Percentiles rank a stretch among this genome's conserved stretches.
Evolutionary conservation across 805 yeast genomes (phyloP).

Genomic region (Candida khao-thaluensis): DNA sequence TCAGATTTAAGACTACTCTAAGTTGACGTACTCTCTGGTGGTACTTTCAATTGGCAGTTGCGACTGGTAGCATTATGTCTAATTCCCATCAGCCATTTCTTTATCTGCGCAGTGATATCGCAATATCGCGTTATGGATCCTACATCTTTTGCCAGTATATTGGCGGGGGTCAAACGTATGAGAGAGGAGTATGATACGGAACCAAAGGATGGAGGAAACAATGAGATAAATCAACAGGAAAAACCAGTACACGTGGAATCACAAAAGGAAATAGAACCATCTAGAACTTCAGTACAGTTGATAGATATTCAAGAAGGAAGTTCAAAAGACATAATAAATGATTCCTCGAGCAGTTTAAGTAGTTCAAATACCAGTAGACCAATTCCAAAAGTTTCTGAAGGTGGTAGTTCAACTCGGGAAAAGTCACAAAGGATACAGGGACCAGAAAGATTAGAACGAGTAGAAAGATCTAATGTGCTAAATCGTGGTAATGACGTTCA

Average conservation of each 20-base stretch:
- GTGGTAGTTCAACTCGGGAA: neutral
- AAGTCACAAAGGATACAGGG: neutral
- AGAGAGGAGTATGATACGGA: slow-evolving; percentile 40
- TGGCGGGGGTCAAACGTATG: slow-evolving; percentile 66
- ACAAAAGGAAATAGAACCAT: neutral
- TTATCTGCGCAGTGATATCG: too few relatives aligned
- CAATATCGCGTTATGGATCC: slow-evolving; percentile 34
- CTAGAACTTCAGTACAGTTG: neutral
- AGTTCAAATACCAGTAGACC: too few relatives aligned
- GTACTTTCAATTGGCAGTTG: too few relatives aligned
- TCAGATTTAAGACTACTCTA: too few relatives aligned
- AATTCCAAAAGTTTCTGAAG: neutral
- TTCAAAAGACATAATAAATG: neutral
- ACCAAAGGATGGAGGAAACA: too few relatives aligned
- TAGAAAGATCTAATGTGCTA: neutral
- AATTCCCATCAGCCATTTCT: too few relatives aligned
- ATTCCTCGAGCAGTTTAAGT: neutral
- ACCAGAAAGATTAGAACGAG: neutral
- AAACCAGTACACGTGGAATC: neutral
- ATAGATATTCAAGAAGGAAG: neutral
- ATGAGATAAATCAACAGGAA: too few relatives aligned
- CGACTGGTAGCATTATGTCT: too few relatives aligned
- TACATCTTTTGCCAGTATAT: slow-evolving; percentile 66
- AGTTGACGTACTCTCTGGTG: too few relatives aligned
- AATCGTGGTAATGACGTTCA: slow-evolving; percentile 9